Conservation (phyloP, 345 rosid species). For the Melastoma malabathricum region DNA sequence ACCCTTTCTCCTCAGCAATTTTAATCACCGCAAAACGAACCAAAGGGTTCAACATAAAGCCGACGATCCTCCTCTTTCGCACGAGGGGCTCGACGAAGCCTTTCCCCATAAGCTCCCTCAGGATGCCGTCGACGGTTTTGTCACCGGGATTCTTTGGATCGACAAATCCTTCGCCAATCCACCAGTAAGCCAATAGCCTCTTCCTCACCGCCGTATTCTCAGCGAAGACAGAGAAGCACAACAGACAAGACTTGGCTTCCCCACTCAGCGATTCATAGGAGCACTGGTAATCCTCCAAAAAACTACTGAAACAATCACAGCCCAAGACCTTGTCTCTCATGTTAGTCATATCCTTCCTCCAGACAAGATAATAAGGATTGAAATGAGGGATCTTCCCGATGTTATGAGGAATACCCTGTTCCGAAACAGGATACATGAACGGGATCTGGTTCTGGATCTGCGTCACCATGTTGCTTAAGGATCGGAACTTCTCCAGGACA, state of each 20-base stretch:
- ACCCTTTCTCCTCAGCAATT: background rate
- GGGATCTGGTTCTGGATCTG: background rate
- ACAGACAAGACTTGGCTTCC: constrained; percentile 13
- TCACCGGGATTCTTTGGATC: background rate
- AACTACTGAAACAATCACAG: background rate
- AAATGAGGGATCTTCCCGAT: background rate
- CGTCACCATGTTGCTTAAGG: background rate
- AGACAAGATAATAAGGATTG: background rate
- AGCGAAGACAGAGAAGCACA: constrained; percentile 34
- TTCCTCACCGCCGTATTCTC: constrained; percentile 28
- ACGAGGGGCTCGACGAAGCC: constrained; percentile 6
- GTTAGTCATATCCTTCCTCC: background rate
- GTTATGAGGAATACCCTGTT: too few relatives aligned
- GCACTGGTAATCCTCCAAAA: background rate
- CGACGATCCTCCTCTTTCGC: background rate
- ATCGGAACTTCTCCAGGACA: background rate
- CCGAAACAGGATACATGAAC: background rate
- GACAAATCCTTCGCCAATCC: constrained; percentile 15
- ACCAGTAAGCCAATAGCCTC: constrained; percentile 36
- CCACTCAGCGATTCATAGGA: constrained; percentile 6
- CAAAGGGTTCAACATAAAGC: constrained; percentile 10
- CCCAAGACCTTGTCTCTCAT: constrained; percentile 2
- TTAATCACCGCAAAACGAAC: constrained; percentile 4
- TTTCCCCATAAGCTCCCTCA: constrained; percentile 4
- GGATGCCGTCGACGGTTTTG: background rate